Conservation (phyloP, 2,329 filamentous ascomycete species). For the Furcasterigmium sp. region DNA sequence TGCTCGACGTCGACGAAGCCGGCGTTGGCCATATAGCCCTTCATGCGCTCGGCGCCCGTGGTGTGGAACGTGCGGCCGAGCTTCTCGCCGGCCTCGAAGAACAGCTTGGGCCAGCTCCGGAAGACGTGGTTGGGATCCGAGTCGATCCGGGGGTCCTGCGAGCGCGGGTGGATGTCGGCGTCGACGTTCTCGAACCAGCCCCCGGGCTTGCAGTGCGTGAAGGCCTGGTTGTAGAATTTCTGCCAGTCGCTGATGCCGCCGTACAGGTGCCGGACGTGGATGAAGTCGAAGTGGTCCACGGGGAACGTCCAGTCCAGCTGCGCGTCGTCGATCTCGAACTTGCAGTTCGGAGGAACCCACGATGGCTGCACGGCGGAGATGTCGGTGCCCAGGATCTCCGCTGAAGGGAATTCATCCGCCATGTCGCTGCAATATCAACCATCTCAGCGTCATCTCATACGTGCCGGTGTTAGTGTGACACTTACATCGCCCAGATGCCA, state of each 20-base stretch:
- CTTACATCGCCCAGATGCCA: not conserved
- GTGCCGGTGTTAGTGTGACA: too few species aligned
- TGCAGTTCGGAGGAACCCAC: constrained; percentile 53
- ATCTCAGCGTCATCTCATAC: too few species aligned
- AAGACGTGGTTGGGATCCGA: not conserved
- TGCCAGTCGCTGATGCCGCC: constrained; percentile 50
- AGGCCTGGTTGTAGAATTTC: constrained; percentile 40
- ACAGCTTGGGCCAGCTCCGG: constrained; percentile 18
- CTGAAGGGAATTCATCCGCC: constrained; percentile 35
- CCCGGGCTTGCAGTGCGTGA: constrained; percentile 40
- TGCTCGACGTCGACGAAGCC: constrained; percentile 15
- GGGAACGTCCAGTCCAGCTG: constrained; percentile 44
- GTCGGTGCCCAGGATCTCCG: constrained; percentile 43
- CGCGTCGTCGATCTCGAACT: constrained; percentile 60
- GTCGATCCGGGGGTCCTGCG: not conserved
- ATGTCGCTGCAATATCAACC: constrained; percentile 41
- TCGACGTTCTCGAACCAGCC: constrained; percentile 25
- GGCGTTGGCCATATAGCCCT: constrained; percentile 13
- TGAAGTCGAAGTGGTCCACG: constrained; percentile 47
- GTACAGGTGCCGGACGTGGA: constrained; percentile 50
- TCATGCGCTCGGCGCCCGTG: constrained; percentile 14
- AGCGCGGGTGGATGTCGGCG: constrained; percentile 7
- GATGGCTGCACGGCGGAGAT: constrained; percentile 50
- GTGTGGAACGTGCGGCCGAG: constrained; percentile 23
- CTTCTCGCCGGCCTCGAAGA: constrained; percentile 20